A percentile compares a stretch with the other conserved stretches of the same genome.
phyloP scores from a whole-genome alignment of 176 grass and related monocot species.

The Aegilops speltoides region DNA sequence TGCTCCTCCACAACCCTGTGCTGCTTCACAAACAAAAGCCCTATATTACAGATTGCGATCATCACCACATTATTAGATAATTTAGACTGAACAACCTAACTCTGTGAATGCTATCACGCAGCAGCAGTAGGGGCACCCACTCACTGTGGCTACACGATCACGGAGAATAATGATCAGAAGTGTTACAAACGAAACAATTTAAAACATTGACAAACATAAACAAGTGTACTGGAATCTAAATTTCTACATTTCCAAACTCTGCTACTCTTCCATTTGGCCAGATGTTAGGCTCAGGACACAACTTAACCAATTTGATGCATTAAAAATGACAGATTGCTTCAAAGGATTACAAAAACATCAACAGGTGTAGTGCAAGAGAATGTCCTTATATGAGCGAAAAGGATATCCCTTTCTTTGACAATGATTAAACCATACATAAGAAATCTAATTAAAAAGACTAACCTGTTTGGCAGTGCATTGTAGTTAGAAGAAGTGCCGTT shows the following conservation, averaged over 20 bases:
- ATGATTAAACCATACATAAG: conserved; percentile 5
- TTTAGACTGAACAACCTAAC: background rate
- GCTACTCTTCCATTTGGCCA: background rate
- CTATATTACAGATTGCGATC: conserved; percentile 15
- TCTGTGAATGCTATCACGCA: conserved; percentile 3
- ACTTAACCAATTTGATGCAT: background rate
- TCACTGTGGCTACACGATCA: background rate
- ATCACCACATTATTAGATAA: background rate
- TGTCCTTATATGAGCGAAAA: background rate
- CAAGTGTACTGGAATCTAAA: background rate
- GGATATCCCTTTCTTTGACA: conserved; percentile 1
- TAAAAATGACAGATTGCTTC: background rate
- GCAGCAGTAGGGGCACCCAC: background rate
- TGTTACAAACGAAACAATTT: background rate
- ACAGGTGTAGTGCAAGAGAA: background rate
- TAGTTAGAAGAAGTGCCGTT: conserved; percentile 38
- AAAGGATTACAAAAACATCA: background rate
- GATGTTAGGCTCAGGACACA: background rate
- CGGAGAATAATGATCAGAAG: conserved; percentile 7
- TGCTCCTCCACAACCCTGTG: too few species aligned
- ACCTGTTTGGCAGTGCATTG: conserved; percentile 48
- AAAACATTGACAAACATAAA: conserved; percentile 9
- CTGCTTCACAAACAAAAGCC: background rate
- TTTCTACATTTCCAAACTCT: background rate
- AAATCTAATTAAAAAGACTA: conserved; percentile 13